phyloP scores from a whole-genome alignment of 306 rosid species.

The Phaseolus lunatus region DNA sequence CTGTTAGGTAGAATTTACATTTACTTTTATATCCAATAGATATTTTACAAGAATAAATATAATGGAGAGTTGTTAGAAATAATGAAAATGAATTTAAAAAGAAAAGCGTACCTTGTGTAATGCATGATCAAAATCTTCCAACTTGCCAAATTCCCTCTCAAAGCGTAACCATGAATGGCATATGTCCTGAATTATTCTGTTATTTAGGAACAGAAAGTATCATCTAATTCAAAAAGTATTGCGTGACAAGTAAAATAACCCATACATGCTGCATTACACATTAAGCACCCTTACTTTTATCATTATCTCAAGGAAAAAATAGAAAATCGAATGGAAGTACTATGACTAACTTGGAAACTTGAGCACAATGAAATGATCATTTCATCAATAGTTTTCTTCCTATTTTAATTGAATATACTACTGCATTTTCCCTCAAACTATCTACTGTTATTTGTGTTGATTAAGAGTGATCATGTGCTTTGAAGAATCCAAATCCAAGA shows the following conservation, averaged over 20 bases:
- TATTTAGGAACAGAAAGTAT: slow-evolving; percentile 72
- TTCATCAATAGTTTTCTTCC: background rate
- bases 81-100: slow-evolving; percentile 24
- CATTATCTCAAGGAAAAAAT: slow-evolving; percentile 20
- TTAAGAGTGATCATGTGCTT: too few species aligned
- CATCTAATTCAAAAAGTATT: slow-evolving; percentile 73
- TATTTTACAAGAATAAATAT: slow-evolving; percentile 2
- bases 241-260: slow-evolving; percentile 40
- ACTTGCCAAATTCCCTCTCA: slow-evolving; percentile 85
- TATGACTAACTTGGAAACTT: background rate
- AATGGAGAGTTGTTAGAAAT: background rate
- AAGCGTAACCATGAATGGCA: slow-evolving; percentile 90
- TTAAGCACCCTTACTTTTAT: slow-evolving; percentile 3
- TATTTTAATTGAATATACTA: background rate
- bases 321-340: background rate
- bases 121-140: slow-evolving; percentile 86
- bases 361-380: slow-evolving; percentile 27
- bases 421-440: slow-evolving; percentile 9
- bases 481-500: too few species aligned
- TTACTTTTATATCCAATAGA: background rate
- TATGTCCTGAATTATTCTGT: slow-evolving; percentile 94
- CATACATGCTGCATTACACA: background rate
- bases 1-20: background rate
- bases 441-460: background rate
- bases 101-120: slow-evolving; percentile 65